Conservation (phyloP, 225 moss, liverwort and hornwort species). For the Bryum argenteum region DNA sequence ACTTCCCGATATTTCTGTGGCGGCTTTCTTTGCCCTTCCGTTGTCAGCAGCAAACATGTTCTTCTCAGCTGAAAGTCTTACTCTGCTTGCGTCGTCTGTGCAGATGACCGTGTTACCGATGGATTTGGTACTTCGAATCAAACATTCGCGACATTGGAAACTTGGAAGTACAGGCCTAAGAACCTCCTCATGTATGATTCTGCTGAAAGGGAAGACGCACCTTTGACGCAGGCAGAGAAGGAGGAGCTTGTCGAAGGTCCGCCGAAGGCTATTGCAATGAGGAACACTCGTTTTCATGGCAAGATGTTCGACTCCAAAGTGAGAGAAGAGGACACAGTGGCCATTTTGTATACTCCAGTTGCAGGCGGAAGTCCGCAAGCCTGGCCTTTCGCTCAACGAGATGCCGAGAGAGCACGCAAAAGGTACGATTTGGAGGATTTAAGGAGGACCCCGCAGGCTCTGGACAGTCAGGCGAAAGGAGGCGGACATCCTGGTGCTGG, state of each 20-base stretch:
- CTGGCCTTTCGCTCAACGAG: constrained; percentile 96
- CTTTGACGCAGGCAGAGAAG: constrained; percentile 77
- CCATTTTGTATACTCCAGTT: constrained; percentile 92
- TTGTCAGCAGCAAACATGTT: not conserved
- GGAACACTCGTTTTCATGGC: constrained; percentile 94
- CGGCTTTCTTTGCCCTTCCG: not conserved
- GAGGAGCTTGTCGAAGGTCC: constrained; percentile 84
- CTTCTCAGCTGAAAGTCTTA: constrained; percentile 10
- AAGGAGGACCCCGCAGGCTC: constrained; percentile 71
- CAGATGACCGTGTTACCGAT: constrained; percentile 78
- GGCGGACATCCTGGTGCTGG: constrained; percentile 47
- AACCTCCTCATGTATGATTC: constrained; percentile 96
- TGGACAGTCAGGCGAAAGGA: constrained; percentile 39
- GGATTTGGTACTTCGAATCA: constrained; percentile 97
- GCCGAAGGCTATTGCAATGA: constrained; percentile 73
- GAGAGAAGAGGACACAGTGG: constrained; percentile 94
- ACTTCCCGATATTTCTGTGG: too few relatives aligned
- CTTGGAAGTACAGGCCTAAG: constrained; percentile 88
- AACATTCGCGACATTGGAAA: constrained; percentile 75
- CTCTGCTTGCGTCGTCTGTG: constrained; percentile 28
- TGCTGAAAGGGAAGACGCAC: constrained; percentile 88
- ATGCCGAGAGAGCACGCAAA: constrained; percentile 91
- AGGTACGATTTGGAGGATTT: constrained; percentile 95
- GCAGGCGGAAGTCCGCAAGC: constrained; percentile 89
- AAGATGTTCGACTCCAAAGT: constrained; percentile 98